Percentiles rank a stretch among this genome's conserved stretches.
Conservation (phyloP, 768 basidiomycete genomes). For the Tubosaeta sp. region DNA sequence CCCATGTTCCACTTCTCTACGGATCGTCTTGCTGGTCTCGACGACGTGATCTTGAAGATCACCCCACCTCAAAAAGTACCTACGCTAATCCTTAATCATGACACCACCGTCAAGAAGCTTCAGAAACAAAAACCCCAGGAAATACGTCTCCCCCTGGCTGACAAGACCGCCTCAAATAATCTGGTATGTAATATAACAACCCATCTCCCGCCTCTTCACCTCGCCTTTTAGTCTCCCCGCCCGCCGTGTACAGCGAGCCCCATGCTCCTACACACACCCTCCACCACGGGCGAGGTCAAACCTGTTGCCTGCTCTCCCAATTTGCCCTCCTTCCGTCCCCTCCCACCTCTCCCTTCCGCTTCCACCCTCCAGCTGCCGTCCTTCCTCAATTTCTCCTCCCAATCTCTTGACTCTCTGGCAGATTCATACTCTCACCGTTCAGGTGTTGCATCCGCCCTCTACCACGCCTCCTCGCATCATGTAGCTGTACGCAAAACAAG, state of each 20-base stretch:
- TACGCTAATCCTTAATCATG: slow-evolving; percentile 24
- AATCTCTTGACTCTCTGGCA: slow-evolving; percentile 13
- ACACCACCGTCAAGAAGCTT: slow-evolving; percentile 21
- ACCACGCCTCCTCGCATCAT: slow-evolving; percentile 11
- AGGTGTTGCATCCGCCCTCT: slow-evolving; percentile 15
- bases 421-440: slow-evolving; percentile 8
- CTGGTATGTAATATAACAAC: slow-evolving; percentile 24
- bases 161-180: slow-evolving; percentile 29
- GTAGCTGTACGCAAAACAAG: slow-evolving; percentile 11
- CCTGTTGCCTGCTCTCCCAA: slow-evolving; percentile 9
- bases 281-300: slow-evolving; percentile 3
- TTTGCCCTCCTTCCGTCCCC: slow-evolving; percentile 23
- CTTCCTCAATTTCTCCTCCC: slow-evolving; percentile 31
- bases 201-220: slow-evolving; percentile 9
- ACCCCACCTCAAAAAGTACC: slow-evolving; percentile 25
- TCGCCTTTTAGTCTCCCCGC: slow-evolving; percentile 10
- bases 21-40: slow-evolving; percentile 42
- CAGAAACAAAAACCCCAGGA: slow-evolving; percentile 19
- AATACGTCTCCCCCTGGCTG: slow-evolving; percentile 29
- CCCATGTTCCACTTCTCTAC: slow-evolving; percentile 35
- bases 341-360: slow-evolving; percentile 34
- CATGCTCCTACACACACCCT: slow-evolving; percentile 14
- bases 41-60: slow-evolving; percentile 37
- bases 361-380: slow-evolving; percentile 39
- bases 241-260: slow-evolving; percentile 12